Base-by-base conservation (phyloP, 495 filamentous ascomycete species). In the Talaromyces adpressus region DNA sequence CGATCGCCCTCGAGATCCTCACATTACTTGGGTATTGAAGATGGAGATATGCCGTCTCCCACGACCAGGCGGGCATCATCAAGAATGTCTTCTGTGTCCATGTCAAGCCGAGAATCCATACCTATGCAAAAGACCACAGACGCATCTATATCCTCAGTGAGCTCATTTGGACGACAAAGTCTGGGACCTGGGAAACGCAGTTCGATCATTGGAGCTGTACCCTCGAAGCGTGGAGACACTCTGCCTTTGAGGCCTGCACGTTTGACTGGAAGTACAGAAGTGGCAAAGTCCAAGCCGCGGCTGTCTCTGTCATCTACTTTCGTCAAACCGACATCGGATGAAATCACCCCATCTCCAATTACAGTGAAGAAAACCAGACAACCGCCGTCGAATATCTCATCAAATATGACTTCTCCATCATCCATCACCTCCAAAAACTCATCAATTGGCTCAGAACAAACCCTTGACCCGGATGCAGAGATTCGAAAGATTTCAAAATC, bases 401-500 rank as follows among this genome's bases (percentile, higher is more conserved):
- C 72, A 0, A 65, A 65, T 25, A 49, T 65, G 27, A 75, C 72
- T 8, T 69, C 69, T 49, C 71, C 70, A 29, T 69, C 72, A 27
- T 78, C 76, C 1, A 74, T 65, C 36, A 51, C 64, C 6, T 75
- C 78, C 20, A 71, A 71, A 63, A 64, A 73, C 57, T 76, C 78
- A 5, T 68, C 67, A 23, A 18, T 69, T 39, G 76, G 52, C 63
- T 66, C 6, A 67, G 69, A 45, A 57, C 65, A 29, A 63, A 45
- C 39, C 14, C 2, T 63, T 4, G 69, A 75, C 29, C 70, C 66
- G n/a, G 70, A 77, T 59, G 57, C 58, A 49, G 73, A 79, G 64
- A 54, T 62, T 16, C 73, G 77, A 52, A 83, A 79, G 67, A 74
- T 66, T 5, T 76, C 84, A 9, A 93, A 89, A 67, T 90, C 92